phyloP scores from a whole-genome alignment of 352 stramenopile genomes.

The Pythium dissimile region DNA sequence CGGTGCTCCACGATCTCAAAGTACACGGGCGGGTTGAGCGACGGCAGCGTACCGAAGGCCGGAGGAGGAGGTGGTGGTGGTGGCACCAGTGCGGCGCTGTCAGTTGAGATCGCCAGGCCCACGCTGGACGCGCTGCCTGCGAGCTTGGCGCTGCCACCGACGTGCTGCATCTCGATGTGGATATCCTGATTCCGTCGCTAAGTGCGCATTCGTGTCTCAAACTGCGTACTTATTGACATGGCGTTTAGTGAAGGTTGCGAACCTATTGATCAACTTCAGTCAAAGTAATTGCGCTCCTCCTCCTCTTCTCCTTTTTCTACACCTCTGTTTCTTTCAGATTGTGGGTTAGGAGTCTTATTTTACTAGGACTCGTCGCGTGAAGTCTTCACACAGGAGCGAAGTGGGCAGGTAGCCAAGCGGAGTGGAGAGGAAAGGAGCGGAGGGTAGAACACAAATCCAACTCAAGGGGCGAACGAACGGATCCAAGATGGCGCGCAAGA shows the following conservation, averaged over 20 bases:
- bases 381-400: not conserved
- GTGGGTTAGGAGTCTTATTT: not conserved
- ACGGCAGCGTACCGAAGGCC: conserved; percentile 54
- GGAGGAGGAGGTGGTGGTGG: conserved; percentile 4
- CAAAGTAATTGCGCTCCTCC: no score
- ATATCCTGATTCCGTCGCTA: no score
- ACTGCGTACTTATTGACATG: no score
- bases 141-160: not conserved
- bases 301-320: not conserved
- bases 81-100: not conserved
- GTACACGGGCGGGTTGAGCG: conserved; percentile 81
- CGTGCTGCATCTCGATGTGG: not conserved
- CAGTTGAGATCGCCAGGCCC: conserved; percentile 18
- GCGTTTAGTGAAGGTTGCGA: no score
- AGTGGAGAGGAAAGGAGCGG: conserved; percentile 4
- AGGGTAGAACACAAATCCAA: conserved; percentile 1
- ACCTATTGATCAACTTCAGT: not conserved
- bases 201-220: no score
- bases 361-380: not conserved
- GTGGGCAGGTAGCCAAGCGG: not conserved
- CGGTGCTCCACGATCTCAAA: conserved; percentile 87
- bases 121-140: not conserved
- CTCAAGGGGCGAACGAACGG: not conserved
- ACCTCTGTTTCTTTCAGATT: not conserved
- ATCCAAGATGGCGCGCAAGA: conserved; percentile 10